Evolutionary conservation across 2,329 filamentous ascomycete genomes (phyloP).

Genomic region (Ramichloridium luteum): DNA sequence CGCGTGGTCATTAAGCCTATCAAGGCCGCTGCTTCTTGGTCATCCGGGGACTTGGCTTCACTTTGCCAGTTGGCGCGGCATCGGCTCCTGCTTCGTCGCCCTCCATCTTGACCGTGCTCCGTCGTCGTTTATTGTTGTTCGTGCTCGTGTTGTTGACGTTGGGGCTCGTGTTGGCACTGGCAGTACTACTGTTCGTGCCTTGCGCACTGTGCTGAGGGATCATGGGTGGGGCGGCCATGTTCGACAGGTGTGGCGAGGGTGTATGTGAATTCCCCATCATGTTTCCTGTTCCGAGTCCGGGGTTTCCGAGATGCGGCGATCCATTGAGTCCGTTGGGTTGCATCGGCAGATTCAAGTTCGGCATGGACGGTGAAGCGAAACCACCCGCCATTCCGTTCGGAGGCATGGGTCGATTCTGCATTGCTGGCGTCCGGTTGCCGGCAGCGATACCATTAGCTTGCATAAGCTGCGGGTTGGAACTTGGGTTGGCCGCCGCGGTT

Average conservation of each 20-base stretch:
- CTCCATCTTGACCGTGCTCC: slow-evolving; percentile 49
- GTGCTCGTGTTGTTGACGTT: slow-evolving; percentile 10
- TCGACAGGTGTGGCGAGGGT: slow-evolving; percentile 33
- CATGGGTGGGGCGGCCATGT: slow-evolving; percentile 40
- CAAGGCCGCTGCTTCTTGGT: slow-evolving; percentile 26
- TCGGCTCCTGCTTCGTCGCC: slow-evolving; percentile 36
- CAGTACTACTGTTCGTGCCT: slow-evolving; percentile 41
- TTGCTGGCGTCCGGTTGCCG: slow-evolving; percentile 23
- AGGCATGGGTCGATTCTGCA: slow-evolving; percentile 24
- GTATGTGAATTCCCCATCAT: slow-evolving; percentile 27
- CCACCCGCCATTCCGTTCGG: slow-evolving; percentile 13
- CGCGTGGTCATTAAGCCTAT: too few species aligned
- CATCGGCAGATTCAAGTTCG: slow-evolving; percentile 41
- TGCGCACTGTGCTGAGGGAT: slow-evolving; percentile 45
- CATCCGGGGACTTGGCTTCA: slow-evolving; percentile 39
- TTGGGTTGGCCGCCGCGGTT: slow-evolving; percentile 13
- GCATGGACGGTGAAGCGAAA: slow-evolving; percentile 48
- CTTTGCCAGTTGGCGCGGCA: slow-evolving; percentile 30
- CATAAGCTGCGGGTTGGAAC: slow-evolving; percentile 31
- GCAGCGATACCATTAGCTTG: slow-evolving; percentile 29
- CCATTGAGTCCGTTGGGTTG: slow-evolving; percentile 40
- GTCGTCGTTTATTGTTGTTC: slow-evolving; percentile 48
- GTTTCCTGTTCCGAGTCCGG: slow-evolving; percentile 12
- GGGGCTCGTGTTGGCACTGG: slow-evolving; percentile 51
- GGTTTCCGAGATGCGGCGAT: slow-evolving; percentile 35